phyloP scores from a whole-genome alignment of 2,329 filamentous ascomycete genomes.

The Elsinoe fawcettii region DNA sequence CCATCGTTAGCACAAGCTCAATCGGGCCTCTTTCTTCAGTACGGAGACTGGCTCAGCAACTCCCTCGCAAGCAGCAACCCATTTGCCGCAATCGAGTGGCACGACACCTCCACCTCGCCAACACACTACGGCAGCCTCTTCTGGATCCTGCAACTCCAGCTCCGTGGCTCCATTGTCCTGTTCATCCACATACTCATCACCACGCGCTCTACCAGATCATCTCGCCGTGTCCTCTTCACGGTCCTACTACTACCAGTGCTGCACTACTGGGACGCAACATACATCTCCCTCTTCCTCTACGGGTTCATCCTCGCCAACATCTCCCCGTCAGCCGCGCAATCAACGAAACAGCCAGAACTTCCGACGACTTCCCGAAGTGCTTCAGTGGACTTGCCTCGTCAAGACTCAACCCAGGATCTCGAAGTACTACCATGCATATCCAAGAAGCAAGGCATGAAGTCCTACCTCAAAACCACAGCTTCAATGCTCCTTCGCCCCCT shows the following conservation, averaged over 20 bases:
- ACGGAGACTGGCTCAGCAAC: neutral
- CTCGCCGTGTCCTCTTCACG: neutral
- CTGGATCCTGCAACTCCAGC: constrained; percentile 33
- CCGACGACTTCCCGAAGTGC: neutral
- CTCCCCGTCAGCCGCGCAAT: neutral
- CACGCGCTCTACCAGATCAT: neutral
- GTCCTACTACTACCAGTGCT: neutral
- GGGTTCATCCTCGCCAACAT: constrained; percentile 3
- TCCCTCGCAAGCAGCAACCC: neutral
- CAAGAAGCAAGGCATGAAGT: neutral
- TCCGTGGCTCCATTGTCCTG: neutral
- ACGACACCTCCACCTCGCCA: constrained; percentile 32
- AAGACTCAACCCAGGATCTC: neutral
- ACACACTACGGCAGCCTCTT: constrained; percentile 43
- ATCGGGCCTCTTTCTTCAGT: neutral
- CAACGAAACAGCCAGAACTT: neutral
- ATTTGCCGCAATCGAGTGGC: neutral
- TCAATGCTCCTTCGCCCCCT: neutral
- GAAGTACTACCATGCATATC: neutral
- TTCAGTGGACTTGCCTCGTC: neutral
- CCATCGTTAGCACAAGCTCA: neutral
- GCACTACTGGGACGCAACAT: neutral
- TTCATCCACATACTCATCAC: neutral
- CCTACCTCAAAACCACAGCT: neutral
- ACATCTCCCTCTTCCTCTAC: neutral